Evolutionary conservation across 1,284 basidiomycete genomes (phyloP).

Genomic region (Melampsora occidentalis): DNA sequence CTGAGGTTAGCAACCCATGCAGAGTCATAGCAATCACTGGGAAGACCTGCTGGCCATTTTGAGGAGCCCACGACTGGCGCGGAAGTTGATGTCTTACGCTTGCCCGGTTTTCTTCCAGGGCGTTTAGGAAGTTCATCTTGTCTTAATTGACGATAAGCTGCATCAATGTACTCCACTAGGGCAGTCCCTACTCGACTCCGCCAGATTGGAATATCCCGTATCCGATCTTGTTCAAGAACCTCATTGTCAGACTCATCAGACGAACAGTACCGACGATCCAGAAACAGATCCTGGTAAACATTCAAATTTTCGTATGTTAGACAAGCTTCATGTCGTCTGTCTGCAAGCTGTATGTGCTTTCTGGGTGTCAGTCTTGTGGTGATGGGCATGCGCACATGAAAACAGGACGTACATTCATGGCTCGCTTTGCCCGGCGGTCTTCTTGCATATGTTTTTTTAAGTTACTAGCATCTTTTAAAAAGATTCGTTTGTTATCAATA

Average conservation of each 20-base stretch:
- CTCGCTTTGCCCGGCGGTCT: neutral
- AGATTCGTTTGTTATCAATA: neutral
- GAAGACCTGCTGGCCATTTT: neutral
- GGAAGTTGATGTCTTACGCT: neutral
- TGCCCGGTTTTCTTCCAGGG: too few species aligned
- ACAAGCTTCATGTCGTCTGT: neutral
- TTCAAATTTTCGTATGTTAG: neutral
- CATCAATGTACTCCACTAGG: constrained; percentile 4
- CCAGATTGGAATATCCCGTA: constrained; percentile 13
- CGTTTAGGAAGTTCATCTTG: constrained; percentile 1
- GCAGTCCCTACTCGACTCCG: neutral
- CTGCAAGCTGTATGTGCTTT: neutral
- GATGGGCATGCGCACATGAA: neutral
- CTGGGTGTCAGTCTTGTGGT: too few species aligned
- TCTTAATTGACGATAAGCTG: neutral
- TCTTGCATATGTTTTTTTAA: constrained; percentile 4
- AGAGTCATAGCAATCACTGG: neutral
- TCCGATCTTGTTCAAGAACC: neutral
- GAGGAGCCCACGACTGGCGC: neutral
- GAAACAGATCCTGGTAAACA: neutral
- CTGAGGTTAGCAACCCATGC: neutral
- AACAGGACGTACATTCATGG: neutral
- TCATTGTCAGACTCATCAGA: constrained; percentile 10
- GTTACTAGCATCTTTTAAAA: constrained; percentile 4
- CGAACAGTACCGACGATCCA: constrained; percentile 14